Evolutionary conservation across 805 yeast species (phyloP).

Genomic region (Metschnikowia vanudenii): DNA sequence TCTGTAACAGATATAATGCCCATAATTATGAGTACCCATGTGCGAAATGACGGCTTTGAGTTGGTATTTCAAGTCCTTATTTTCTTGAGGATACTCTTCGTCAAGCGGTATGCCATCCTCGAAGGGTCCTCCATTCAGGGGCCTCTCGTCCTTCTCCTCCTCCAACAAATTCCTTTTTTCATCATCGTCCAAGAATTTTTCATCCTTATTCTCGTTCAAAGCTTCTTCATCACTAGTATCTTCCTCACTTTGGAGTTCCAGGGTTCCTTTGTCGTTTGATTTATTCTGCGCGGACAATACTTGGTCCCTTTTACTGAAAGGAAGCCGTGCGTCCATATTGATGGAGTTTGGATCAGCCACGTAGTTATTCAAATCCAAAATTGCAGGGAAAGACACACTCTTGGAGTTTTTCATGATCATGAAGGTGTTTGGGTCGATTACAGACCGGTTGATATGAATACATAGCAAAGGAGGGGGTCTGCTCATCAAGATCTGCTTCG

Average conservation of each 20-base stretch:
- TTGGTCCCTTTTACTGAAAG: conserved; percentile 65
- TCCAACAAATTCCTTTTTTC: too few species aligned
- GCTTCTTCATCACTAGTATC: neutral
- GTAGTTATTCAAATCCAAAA: conserved; percentile 64
- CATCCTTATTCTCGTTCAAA: conserved; percentile 2
- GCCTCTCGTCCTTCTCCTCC: too few species aligned
- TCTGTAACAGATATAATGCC: conserved; percentile 92
- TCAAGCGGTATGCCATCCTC: neutral
- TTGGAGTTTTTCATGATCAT: conserved; percentile 82
- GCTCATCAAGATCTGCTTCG: conserved; percentile 76
- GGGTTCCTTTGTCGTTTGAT: neutral
- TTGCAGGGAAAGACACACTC: conserved; percentile 70
- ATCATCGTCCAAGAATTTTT: too few species aligned
- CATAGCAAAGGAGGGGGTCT: conserved; percentile 82
- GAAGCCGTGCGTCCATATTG: conserved; percentile 75
- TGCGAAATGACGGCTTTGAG: conserved; percentile 87
- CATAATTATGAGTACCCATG: conserved; percentile 94
- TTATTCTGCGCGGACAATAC: neutral
- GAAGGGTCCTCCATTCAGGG: too few species aligned
- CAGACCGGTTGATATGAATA: conserved; percentile 89
- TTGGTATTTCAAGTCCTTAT: conserved; percentile 44
- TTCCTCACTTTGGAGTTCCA: neutral
- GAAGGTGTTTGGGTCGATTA: conserved; percentile 83
- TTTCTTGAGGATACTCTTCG: neutral
- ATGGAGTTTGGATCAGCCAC: conserved; percentile 68